Percentiles rank a stretch among this genome's conserved stretches.
Evolutionary conservation across 495 filamentous ascomycete genomes (phyloP).

Genomic region (Amphirosellinia nigrospora): DNA sequence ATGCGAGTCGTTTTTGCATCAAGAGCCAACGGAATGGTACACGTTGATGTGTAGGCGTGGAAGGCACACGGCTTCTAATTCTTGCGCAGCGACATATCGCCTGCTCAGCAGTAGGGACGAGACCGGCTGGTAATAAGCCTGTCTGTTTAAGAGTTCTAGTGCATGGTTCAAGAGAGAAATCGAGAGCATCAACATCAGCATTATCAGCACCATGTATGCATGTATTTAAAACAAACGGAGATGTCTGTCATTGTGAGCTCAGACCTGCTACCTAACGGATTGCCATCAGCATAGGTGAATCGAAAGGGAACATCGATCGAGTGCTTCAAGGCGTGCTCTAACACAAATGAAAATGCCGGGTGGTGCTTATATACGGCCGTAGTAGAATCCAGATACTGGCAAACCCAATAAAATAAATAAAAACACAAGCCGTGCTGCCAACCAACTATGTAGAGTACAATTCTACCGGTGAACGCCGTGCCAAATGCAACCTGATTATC

Average conservation of each 20-base stretch:
- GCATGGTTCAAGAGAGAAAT: slow-evolving; percentile 5
- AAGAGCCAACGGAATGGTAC: neutral
- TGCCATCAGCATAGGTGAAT: slow-evolving; percentile 8
- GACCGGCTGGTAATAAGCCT: neutral
- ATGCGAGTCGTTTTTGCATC: neutral
- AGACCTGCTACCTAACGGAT: neutral
- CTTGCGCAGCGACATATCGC: neutral
- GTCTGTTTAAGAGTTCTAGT: neutral
- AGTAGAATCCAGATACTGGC: slow-evolving; percentile 6
- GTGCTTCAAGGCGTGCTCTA: neutral
- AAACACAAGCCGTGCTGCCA: slow-evolving; percentile 26
- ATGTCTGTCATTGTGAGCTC: slow-evolving; percentile 10
- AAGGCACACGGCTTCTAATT: neutral
- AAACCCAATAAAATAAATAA: slow-evolving; percentile 4
- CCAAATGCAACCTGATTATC: slow-evolving; percentile 36
- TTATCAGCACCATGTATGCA: neutral
- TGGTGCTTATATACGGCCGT: slow-evolving; percentile 16
- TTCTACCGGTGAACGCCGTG: slow-evolving; percentile 37
- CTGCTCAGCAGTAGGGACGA: neutral
- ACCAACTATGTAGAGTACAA: slow-evolving; percentile 30
- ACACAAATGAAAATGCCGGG: slow-evolving; percentile 13
- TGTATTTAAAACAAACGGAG: neutral
- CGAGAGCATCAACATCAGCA: neutral
- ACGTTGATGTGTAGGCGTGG: neutral
- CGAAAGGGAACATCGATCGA: neutral